Percentiles rank a stretch among this genome's conserved stretches.
Evolutionary conservation across 139 green algal genomes (phyloP).

Genomic region (Marvania coccoides): DNA sequence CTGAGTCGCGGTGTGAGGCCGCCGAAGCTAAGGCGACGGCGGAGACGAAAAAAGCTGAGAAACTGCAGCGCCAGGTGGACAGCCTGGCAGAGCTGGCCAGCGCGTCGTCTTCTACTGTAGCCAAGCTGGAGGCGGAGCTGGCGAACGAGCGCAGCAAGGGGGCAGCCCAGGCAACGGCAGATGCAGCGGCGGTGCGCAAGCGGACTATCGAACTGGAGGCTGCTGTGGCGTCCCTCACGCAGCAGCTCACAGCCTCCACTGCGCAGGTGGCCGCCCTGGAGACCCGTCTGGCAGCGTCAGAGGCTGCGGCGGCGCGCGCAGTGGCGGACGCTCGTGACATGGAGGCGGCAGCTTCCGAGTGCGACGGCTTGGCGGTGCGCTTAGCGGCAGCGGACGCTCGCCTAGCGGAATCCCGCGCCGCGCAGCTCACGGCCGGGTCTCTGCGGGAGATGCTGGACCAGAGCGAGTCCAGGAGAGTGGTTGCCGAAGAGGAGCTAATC

Average conservation of each 20-base stretch:
- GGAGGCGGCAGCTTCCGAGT: slow-evolving; percentile 4
- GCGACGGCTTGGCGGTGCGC: slow-evolving; percentile 9
- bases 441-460: background rate
- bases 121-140: background rate
- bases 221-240: background rate
- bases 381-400: slow-evolving; percentile 6
- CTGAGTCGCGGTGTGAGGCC: slow-evolving; percentile 16
- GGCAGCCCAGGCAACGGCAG: background rate
- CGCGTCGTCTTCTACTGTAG: too few species aligned
- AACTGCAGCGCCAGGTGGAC: background rate
- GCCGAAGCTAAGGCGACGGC: background rate
- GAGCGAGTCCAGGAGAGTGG: slow-evolving; percentile 15
- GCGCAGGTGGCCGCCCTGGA: slow-evolving; percentile 1
- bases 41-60: background rate
- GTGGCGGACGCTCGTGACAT: slow-evolving; percentile 9
- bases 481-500: slow-evolving; percentile 20
- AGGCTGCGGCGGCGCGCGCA: slow-evolving; percentile 3
- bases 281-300: background rate
- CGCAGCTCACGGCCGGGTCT: background rate
- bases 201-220: slow-evolving; percentile 13
- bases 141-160: background rate
- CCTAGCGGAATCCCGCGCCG: slow-evolving; percentile 8
- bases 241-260: background rate
- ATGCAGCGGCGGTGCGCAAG: background rate
- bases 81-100: background rate